Evolutionary conservation across 2,329 filamentous ascomycete species (phyloP).

Genomic region (Aspergillus puulaauensis): DNA sequence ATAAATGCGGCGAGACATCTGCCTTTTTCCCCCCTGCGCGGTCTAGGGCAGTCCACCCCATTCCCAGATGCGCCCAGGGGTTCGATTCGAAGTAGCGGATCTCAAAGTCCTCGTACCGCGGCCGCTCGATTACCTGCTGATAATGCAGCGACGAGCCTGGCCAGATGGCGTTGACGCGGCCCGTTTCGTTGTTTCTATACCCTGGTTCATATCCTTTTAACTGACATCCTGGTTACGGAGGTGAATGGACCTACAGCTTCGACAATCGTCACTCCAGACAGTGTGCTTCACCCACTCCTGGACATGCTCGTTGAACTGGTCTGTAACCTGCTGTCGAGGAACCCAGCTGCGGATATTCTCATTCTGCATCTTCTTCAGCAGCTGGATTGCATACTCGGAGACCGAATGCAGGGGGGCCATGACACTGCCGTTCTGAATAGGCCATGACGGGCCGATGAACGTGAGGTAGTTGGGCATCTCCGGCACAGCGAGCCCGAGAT

Average conservation of each 20-base stretch:
- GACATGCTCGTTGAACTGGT: constrained; percentile 32
- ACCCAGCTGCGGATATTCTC: constrained; percentile 34
- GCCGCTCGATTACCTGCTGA: background rate
- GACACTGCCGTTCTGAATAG: constrained; percentile 42
- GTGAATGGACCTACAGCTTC: constrained; percentile 9
- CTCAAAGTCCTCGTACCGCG: constrained; percentile 1
- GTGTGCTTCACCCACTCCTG: constrained; percentile 35
- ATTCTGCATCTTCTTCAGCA: constrained; percentile 32
- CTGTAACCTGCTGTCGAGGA: constrained; percentile 35
- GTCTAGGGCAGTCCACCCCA: background rate
- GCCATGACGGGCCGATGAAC: constrained; percentile 33
- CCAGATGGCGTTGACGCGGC: background rate
- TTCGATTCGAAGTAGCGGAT: background rate
- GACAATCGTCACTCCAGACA: constrained; percentile 35
- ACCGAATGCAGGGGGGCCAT: constrained; percentile 39
- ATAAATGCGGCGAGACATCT: constrained; percentile 1
- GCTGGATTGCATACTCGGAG: constrained; percentile 46
- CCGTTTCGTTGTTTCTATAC: constrained; percentile 2
- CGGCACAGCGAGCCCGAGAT: constrained; percentile 47
- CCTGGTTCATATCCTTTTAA: background rate
- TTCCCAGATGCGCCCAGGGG: background rate
- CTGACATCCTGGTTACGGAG: constrained; percentile 28
- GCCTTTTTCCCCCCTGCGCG: background rate
- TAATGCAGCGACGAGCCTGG: constrained; percentile 1
- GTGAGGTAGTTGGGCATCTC: constrained; percentile 50